phyloP scores from a whole-genome alignment of 805 yeast species.

The Starmera quercuum region DNA sequence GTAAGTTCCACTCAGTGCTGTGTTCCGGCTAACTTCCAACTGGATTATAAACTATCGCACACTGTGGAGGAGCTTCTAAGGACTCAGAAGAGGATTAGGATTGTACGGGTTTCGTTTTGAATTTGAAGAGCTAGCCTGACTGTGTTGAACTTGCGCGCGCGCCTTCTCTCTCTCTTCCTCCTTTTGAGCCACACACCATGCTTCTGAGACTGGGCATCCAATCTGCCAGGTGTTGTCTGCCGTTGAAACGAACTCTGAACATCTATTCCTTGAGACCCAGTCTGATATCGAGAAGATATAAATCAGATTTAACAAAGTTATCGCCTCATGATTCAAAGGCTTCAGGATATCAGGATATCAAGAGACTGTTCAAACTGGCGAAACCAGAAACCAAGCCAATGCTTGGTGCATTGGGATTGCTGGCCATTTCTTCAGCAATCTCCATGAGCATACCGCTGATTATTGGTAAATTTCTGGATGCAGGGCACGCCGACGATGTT shows the following conservation, averaged over 20 bases:
- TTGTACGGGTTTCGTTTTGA: too few relatives aligned
- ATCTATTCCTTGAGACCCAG: neutral
- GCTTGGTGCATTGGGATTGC: conserved; percentile 52
- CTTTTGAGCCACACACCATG: too few relatives aligned
- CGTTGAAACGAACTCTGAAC: neutral
- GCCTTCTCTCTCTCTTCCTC: too few relatives aligned
- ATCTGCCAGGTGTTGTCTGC: neutral
- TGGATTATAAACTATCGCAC: too few relatives aligned
- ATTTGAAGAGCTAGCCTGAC: too few relatives aligned
- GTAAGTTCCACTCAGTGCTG: too few relatives aligned
- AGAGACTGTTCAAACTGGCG: conserved; percentile 46
- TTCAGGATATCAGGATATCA: conserved; percentile 26
- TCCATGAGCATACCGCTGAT: conserved; percentile 76
- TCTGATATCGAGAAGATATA: neutral
- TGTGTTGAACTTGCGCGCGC: too few relatives aligned
- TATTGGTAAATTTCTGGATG: conserved; percentile 82
- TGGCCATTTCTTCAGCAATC: conserved; percentile 67
- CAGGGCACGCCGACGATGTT: conserved; percentile 22
- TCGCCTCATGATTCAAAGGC: conserved; percentile 27
- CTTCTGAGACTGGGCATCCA: neutral
- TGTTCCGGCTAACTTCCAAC: too few relatives aligned
- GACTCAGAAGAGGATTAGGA: too few relatives aligned
- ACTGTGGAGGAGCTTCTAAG: too few relatives aligned
- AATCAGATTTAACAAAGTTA: conserved; percentile 4
- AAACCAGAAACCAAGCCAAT: conserved; percentile 49